Evolutionary conservation across 2,329 filamentous ascomycete species (phyloP), one percentile per base, ranked within the genome.

Genomic region (Colletotrichum karsti): DNA sequence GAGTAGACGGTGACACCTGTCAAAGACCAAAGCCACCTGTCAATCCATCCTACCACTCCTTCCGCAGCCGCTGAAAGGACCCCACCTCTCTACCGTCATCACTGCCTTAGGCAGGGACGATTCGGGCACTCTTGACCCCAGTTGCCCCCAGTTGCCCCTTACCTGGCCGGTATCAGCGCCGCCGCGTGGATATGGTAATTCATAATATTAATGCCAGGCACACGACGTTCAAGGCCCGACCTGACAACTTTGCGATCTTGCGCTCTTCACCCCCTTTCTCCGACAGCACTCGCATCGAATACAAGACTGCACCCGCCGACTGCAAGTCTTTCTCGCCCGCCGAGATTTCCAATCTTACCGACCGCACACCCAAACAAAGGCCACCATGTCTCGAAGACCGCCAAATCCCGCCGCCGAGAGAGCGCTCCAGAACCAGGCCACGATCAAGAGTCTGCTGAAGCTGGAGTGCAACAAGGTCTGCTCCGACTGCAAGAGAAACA

Each of bases 401-500:
- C 88, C 90, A 67, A 93, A 94, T 82, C 90, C 93, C 77, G 91
- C 90, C 72, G 92, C 93, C 73, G 93, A 97, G 82, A 91, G 93
- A 81, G 93, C 94, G 75, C 95, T 95, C 76, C 93, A 97, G 83
- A 99, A 99, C 83, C 92, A 93, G 80, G 90, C 92, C 79, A 97
- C 94, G 48, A 93, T 99, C 81, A 98, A 98, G 86, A 94, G 89
- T 78, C 88, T 99, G 74, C 86, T 98, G 79, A 99, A 98, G 84
- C 84, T 99, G 73, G 95, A 98, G 77, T 85, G 90, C 70, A 99
- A 99, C 85, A 99, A 99, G 85, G 90, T 93, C 78, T 99, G 96
- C 86, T 94, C 95, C 69, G 96, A 99, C 81, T 99, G 96, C 89
- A 99, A 99, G 87, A 91, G 92, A 80, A 99, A 98, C 86, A 99